Percentiles rank a stretch among this genome's conserved stretches.
These are phyloP conservation scores for Inga leiocalycina DNA, from an alignment of 306 rosid species.

Conservation along the genomic window DNA sequence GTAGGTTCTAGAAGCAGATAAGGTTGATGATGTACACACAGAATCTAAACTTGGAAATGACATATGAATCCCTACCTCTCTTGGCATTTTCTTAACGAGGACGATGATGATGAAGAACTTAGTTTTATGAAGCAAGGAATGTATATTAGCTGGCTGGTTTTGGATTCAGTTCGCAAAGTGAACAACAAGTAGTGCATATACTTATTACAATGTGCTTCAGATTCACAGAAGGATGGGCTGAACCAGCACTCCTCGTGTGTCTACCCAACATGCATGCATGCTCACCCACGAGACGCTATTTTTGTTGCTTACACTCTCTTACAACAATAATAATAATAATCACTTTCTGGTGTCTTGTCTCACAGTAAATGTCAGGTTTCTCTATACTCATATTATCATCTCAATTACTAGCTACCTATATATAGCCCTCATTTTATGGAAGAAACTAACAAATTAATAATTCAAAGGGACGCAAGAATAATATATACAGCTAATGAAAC, in stretches of 20 bases:
- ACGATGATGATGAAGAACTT: not conserved
- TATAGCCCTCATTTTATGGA: no score
- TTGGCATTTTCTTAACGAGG: not conserved
- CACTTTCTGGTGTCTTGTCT: constrained; percentile 25
- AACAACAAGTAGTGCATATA: not conserved
- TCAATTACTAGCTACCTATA: not conserved
- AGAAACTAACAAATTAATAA: no score
- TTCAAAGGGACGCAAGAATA: no score
- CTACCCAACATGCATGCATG: constrained; percentile 49
- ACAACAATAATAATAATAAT: not conserved
- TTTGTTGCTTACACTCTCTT: not conserved
- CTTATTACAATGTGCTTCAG: not conserved
- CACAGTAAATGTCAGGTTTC: not conserved
- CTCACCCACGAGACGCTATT: not conserved
- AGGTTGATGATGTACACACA: not conserved
- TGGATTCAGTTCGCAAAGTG: not conserved
- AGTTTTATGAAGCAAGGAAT: not conserved
- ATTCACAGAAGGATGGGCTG: constrained; percentile 21
- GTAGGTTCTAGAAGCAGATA: not conserved
- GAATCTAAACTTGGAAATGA: not conserved
- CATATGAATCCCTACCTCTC: not conserved
- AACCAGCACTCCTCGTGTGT: constrained; percentile 43
- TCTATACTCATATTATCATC: not conserved
- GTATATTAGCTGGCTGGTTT: not conserved
- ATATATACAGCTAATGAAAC: no score